A percentile compares a stretch with the other conserved stretches of the same genome.
phyloP scores from a whole-genome alignment of 2,329 filamentous ascomycete species.

The Ophiocordyceps sinensis region DNA sequence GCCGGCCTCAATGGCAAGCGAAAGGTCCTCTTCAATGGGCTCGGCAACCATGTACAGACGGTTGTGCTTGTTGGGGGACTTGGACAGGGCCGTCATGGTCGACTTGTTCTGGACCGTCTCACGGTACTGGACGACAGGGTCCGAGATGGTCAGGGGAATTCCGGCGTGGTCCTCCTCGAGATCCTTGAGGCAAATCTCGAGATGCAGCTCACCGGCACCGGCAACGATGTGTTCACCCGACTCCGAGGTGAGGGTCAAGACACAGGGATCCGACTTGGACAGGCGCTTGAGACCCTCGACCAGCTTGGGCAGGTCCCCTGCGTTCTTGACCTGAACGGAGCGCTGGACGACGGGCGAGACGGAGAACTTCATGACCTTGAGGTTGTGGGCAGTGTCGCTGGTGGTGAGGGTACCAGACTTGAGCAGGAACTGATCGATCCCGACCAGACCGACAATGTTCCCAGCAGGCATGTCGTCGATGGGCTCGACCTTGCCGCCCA shows the following conservation, averaged over 20 bases:
- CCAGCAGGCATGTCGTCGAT: conserved; percentile 98
- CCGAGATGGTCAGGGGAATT: conserved; percentile 94
- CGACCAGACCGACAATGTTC: conserved; percentile 99
- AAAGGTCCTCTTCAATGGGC: conserved; percentile 84
- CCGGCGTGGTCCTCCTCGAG: conserved; percentile 98
- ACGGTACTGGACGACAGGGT: conserved; percentile 97
- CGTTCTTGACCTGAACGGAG: conserved; percentile 99
- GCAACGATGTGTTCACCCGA: conserved; percentile 98
- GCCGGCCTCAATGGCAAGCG: conserved; percentile 77
- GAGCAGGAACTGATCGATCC: conserved; percentile 99
- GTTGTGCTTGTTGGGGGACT: conserved; percentile 99
- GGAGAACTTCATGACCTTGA: conserved; percentile 99
- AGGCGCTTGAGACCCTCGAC: conserved; percentile 99
- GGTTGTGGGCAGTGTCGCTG: conserved; percentile 94
- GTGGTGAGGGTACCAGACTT: conserved; percentile 99
- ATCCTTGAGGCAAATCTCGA: conserved; percentile 99
- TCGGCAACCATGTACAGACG: conserved; percentile 93
- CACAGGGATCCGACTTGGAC: conserved; percentile 98
- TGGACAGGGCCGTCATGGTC: conserved; percentile 92
- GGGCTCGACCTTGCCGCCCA: conserved; percentile 97
- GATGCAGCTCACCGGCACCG: conserved; percentile 96
- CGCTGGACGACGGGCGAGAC: conserved; percentile 97
- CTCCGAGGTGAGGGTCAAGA: conserved; percentile 75
- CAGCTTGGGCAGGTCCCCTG: conserved; percentile 97
- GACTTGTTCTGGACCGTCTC: conserved; percentile 80